Evolutionary conservation across 768 basidiomycete species (phyloP), one percentile per base, ranked within the genome.

Genomic region (Suillus plorans): DNA sequence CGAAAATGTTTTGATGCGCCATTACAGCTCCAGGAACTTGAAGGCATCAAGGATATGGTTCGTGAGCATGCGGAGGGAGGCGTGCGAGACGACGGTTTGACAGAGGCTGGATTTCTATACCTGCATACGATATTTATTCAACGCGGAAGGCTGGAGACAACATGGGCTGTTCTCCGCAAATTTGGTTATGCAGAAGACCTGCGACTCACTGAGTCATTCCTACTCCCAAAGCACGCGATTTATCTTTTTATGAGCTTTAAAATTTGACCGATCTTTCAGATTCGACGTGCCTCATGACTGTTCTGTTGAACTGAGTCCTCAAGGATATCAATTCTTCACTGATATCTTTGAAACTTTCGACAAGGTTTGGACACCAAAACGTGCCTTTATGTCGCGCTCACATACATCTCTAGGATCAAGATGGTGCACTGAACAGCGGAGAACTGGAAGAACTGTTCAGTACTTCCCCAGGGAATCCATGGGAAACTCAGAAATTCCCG

Each of bases 41-140:
- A 97, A 76, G 96, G 96, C n/a, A 97, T 99, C 75, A 90, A 88
- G 72, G 92, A 92, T 22, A 93, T 93, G 83, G 95, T 99, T 45
- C 85, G 87, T 66, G 87, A 90, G 71, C 88, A 92, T 69, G 89
- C 89, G 25, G 86, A 87, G 59, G 86, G 86, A 34, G 90, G 89
- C 37, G 88, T 97, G 52, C 87, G 84, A 42, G 87, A 87, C 63
- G 86, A 83, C 65, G 95, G 94, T 20, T 81, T 99, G 66, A 98
- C 96, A 4, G 94, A 97, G 79, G 86, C 87, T 7, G 97, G 97
- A 0, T 98, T 98, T 79, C 77, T 98, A 45, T 96, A 92, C 73
- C 87, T 99, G 14, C 95, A 98, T 75, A 98, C 97, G 4, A 92
- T 89, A 69, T 99, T 99, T 79, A 97, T 99, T 63, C 97, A 97